Conservation (phyloP, 2,329 filamentous ascomycete species). For the Colletotrichum sp. region DNA sequence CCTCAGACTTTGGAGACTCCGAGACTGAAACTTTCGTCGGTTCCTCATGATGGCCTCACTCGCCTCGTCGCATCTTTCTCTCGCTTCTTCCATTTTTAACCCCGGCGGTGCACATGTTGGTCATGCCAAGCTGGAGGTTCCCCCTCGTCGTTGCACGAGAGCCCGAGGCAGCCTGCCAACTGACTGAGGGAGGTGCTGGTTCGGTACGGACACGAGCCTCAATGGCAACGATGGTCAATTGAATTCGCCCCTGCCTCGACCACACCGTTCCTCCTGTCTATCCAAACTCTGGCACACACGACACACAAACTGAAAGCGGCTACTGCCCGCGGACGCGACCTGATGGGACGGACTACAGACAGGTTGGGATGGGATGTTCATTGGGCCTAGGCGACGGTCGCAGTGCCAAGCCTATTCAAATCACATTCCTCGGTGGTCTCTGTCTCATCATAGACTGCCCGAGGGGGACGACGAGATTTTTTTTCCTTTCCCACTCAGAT, state of each 20-base stretch:
- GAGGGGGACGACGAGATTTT: too few relatives aligned
- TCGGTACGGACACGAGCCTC: neutral
- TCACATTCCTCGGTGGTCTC: slow-evolving; percentile 2
- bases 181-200: neutral
- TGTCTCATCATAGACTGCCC: neutral
- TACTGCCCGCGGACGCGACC: neutral
- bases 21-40: slow-evolving; percentile 16
- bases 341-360: neutral
- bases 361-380: neutral
- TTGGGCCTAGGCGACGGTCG: neutral
- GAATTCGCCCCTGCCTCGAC: neutral
- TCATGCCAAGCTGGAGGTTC: neutral
- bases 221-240: neutral
- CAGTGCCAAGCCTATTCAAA: slow-evolving; percentile 2
- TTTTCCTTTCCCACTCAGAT: neutral
- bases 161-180: neutral
- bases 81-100: neutral
- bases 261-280: neutral
- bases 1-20: slow-evolving; percentile 11
- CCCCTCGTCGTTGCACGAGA: neutral
- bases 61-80: slow-evolving; percentile 11
- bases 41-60: slow-evolving; percentile 18
- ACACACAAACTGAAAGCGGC: neutral
- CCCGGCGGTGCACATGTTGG: neutral
- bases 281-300: neutral